phyloP scores from a whole-genome alignment of 2,329 filamentous ascomycete species.

The Fusarium liriodendri region DNA sequence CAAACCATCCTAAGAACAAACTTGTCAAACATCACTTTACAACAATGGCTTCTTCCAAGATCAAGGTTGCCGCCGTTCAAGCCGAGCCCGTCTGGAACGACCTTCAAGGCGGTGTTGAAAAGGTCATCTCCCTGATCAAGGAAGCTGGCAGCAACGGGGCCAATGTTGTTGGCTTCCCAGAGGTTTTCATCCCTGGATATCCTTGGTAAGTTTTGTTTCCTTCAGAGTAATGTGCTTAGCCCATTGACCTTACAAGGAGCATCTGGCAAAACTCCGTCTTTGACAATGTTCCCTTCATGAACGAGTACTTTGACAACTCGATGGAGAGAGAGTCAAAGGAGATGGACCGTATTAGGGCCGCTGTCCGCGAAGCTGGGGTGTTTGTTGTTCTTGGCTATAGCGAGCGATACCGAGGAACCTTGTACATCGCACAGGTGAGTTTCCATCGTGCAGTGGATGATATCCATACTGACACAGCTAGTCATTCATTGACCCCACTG shows the following conservation, averaged over 20 bases:
- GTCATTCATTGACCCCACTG: slow-evolving; percentile 53
- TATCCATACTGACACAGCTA: no score
- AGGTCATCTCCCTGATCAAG: slow-evolving; percentile 49
- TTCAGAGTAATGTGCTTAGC: not conserved
- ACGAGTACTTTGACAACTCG: slow-evolving; percentile 59
- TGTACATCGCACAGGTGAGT: slow-evolving; percentile 54
- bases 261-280: slow-evolving; percentile 43
- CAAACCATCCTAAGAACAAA: not conserved
- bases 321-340: slow-evolving; percentile 53
- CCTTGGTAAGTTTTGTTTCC: slow-evolving; percentile 52
- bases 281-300: slow-evolving; percentile 53
- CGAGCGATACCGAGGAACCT: slow-evolving; percentile 49
- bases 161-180: slow-evolving; percentile 56
- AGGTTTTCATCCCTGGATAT: slow-evolving; percentile 59
- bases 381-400: slow-evolving; percentile 56
- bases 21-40: not conserved
- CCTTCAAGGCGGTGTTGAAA: slow-evolving; percentile 49
- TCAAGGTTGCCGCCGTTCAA: slow-evolving; percentile 42
- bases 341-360: slow-evolving; percentile 56
- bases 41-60: slow-evolving; percentile 11
- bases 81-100: slow-evolving; percentile 43
- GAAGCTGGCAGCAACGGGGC: slow-evolving; percentile 46
- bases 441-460: no score
- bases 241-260: slow-evolving; percentile 37
- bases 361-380: slow-evolving; percentile 59